These are phyloP conservation scores for Xylaria multiplex DNA, from an alignment of 2,329 filamentous ascomycete genomes.

Conservation along the genomic window DNA sequence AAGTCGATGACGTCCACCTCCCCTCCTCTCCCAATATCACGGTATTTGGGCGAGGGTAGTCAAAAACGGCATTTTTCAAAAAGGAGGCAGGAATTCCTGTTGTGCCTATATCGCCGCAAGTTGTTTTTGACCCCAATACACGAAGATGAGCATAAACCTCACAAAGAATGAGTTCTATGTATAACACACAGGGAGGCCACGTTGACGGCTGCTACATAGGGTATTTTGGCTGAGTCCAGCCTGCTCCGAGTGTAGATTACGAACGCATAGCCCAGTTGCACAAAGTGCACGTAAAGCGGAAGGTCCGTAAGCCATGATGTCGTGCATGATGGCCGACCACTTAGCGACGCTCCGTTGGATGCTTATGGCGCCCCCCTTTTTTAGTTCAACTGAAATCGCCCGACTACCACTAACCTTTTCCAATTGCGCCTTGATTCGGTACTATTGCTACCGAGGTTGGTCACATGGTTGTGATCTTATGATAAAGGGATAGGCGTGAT, in stretches of 20 bases:
- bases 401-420: neutral
- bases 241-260: neutral
- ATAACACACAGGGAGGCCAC: too few relatives aligned
- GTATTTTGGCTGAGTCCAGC: too few relatives aligned
- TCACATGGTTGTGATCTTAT: neutral
- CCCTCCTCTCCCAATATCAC: neutral
- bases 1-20: neutral
- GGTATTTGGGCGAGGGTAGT: neutral
- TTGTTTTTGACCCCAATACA: neutral
- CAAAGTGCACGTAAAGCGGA: neutral
- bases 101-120: neutral
- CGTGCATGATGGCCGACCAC: neutral
- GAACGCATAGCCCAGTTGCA: neutral
- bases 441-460: neutral
- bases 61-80: neutral
- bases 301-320: neutral
- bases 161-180: too few relatives aligned
- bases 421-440: neutral
- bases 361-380: neutral
- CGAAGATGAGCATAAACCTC: neutral
- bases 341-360: neutral
- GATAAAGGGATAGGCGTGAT: neutral
- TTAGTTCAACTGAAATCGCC: neutral
- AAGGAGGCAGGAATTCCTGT: neutral
- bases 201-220: too few relatives aligned